Percentiles rank a stretch among this genome's conserved stretches.
These are phyloP conservation scores for Fusarium cyanostomum DNA, from an alignment of 2,329 filamentous ascomycete species.

Conservation along the genomic window DNA sequence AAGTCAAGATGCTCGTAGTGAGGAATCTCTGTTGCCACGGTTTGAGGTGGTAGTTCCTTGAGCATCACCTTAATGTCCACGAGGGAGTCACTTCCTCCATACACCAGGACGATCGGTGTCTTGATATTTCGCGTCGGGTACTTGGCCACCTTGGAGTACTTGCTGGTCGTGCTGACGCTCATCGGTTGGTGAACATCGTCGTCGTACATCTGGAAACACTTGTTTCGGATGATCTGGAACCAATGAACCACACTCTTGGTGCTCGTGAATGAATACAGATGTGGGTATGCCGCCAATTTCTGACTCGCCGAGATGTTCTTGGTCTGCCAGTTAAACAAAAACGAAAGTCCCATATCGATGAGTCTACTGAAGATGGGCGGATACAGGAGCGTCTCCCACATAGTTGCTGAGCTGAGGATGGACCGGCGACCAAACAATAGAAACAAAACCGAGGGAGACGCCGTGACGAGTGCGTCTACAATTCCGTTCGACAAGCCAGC, in stretches of 20 bases:
- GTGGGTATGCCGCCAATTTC: slow-evolving; percentile 94
- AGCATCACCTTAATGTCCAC: slow-evolving; percentile 96
- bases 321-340: slow-evolving; percentile 90
- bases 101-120: slow-evolving; percentile 91
- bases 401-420: slow-evolving; percentile 90
- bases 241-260: slow-evolving; percentile 98
- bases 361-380: slow-evolving; percentile 90
- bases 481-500: slow-evolving; percentile 89
- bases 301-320: slow-evolving; percentile 85
- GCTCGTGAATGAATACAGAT: slow-evolving; percentile 95
- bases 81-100: slow-evolving; percentile 91
- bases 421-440: slow-evolving; percentile 91
- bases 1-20: slow-evolving; percentile 98
- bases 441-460: slow-evolving; percentile 91
- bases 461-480: slow-evolving; percentile 92
- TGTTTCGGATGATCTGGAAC: slow-evolving; percentile 99
- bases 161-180: slow-evolving; percentile 73
- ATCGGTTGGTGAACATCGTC: slow-evolving; percentile 87
- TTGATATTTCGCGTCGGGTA: slow-evolving; percentile 98
- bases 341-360: slow-evolving; percentile 82
- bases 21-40: slow-evolving; percentile 84
- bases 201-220: slow-evolving; percentile 98
- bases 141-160: slow-evolving; percentile 95
- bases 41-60: slow-evolving; percentile 84
- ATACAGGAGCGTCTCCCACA: slow-evolving; percentile 97